Base-by-base conservation (phyloP, 2,329 filamentous ascomycete genomes). In the Neofusicoccum laricinum region DNA sequence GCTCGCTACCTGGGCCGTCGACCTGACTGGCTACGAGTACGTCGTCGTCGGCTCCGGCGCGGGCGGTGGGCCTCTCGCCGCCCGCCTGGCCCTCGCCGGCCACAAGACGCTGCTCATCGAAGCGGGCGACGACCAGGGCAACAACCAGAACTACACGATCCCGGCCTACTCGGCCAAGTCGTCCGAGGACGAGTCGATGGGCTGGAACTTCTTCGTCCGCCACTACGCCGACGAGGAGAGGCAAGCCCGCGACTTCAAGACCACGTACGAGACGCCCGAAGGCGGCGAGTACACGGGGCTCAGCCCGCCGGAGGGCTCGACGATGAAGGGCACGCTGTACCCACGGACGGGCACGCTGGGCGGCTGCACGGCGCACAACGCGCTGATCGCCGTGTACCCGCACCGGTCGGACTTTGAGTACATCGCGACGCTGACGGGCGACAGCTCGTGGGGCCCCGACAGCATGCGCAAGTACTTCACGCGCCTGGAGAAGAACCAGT, bases 131-230 rank as follows among this genome's bases (percentile, higher is more conserved):
- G 85, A 88, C 69, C 81, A 86, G 66, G 83, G 80, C 17, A 76
- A 78, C 40, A 57, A 49, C 45, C 72, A 77, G 65, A 81, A 85
- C 69, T 82, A 85, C 67, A 80, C 82, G 14, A 80, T 87, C 4
- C 85, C 86, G 8, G 81, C 84, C 1, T 81, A 84, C 69, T 80
- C 82, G 15, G 80, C 81, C 58, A 78, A 80, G 30, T 80, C 83
- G 1, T 85, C 84, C 11, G 84, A 88, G 69, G 83, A 88, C 66
- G 78, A 78, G n/a, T 78, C 80, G n/a, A 79, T 87, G 67, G 76
- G 80, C 49, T 89, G 87, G 87, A 83, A 87, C 72, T 89, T 85
- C 74, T 89, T 84, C 67, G 84, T 88, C 14, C 81, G 81, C 50
- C 86, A 89, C 72, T 88, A 88, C 69, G 77, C 79, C 14, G 81